Evolutionary conservation across 768 basidiomycete genomes (phyloP).

Genomic region (Cubamyces sp.): DNA sequence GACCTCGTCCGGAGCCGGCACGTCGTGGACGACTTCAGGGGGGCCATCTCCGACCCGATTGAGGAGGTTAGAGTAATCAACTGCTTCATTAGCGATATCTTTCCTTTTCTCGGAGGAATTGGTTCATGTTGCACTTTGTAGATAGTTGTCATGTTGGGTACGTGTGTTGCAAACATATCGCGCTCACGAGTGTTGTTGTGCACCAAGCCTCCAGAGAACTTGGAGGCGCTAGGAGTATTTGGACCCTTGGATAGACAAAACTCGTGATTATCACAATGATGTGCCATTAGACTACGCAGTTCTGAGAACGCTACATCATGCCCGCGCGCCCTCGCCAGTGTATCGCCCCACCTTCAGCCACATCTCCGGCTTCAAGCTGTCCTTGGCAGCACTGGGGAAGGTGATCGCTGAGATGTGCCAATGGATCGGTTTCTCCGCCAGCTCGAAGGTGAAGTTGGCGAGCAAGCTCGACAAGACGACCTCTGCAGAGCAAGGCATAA

Average conservation of each 20-base stretch:
- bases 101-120: too few relatives aligned
- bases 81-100: too few relatives aligned
- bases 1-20: slow-evolving; percentile 49
- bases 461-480: slow-evolving; percentile 23
- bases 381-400: slow-evolving; percentile 23
- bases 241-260: too few relatives aligned
- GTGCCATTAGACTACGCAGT: too few relatives aligned
- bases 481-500: slow-evolving; percentile 4
- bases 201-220: too few relatives aligned
- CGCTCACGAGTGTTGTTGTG: too few relatives aligned
- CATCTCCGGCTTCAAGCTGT: slow-evolving; percentile 26
- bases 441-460: slow-evolving; percentile 25
- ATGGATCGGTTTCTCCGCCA: slow-evolving; percentile 19
- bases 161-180: too few relatives aligned
- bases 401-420: slow-evolving; percentile 25
- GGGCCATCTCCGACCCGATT: slow-evolving; percentile 37
- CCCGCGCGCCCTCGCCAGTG: not conserved
- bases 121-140: too few relatives aligned
- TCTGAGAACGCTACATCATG: not conserved
- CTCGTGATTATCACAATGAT: too few relatives aligned
- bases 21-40: slow-evolving; percentile 9
- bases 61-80: slow-evolving; percentile 55
- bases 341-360: slow-evolving; percentile 21
- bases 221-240: too few relatives aligned
- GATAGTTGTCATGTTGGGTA: too few relatives aligned